Evolutionary conservation across 148 eudicot species (phyloP).

Genomic region (Camellia granthamiana): DNA sequence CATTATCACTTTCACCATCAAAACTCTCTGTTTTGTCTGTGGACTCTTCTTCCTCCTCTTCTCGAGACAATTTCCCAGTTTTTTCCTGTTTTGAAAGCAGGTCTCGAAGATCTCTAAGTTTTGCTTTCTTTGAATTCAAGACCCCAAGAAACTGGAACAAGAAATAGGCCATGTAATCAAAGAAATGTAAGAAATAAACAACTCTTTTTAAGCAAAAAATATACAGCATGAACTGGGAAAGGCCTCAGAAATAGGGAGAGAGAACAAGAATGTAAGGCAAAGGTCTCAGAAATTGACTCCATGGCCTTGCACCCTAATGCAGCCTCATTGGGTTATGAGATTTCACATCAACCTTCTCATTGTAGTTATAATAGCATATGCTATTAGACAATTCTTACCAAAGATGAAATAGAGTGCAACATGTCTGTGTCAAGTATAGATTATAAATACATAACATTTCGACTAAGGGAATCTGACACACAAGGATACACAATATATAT

Average conservation of each 20-base stretch:
- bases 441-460: no score
- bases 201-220: background rate
- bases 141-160: conserved; percentile 72
- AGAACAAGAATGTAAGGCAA: background rate
- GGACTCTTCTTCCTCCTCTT: conserved; percentile 67
- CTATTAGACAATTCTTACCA: no score
- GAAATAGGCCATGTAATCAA: background rate
- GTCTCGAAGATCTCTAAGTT: conserved; percentile 79
- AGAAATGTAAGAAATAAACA: background rate
- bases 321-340: background rate
- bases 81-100: conserved; percentile 44
- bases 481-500: background rate
- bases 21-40: conserved; percentile 64
- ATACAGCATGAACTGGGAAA: background rate
- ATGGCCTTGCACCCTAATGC: background rate
- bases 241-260: background rate
- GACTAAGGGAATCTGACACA: no score
- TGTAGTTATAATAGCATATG: no score
- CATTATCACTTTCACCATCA: conserved; percentile 44
- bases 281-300: background rate
- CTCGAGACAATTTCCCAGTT: conserved; percentile 36
- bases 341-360: no score
- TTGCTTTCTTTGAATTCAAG: conserved; percentile 86
- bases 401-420: no score
- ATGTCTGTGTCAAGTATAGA: no score